Evolutionary conservation across 1,284 basidiomycete genomes (phyloP), one percentile per base, ranked within the genome.

Genomic region (Ganoderma meredithae): DNA sequence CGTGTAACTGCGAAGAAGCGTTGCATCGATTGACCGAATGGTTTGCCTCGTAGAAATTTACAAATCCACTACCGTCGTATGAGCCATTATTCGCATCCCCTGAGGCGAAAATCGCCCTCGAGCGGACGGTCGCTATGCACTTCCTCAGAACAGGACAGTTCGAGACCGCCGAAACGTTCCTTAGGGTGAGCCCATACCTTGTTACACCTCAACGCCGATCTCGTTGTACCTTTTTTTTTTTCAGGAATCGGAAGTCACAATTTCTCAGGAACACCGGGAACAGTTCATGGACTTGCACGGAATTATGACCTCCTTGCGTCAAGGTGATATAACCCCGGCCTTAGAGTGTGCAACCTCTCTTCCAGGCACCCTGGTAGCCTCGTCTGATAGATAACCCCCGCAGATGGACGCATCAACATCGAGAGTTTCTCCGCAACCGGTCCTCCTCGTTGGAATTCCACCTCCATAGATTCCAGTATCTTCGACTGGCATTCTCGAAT

Each of bases 391-490:
- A 33, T 33, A 6, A 33, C 22, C 9, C 36, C 60, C 31, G 43
- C 70, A 96, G 95, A 69, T 97, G 95, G 96, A 88, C 90, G n/a
- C 81, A 81, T 55, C 81, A 81, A 60, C 90, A 96, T 76, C 84
- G 86, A 47, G 67, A 75, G 1, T 95, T 94, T 77, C 84, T 97
- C 7, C 82, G 83, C 43, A 81, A 85, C 1, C 89, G 92, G 15
- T 87, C 86, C 4, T 96, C 95, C 0, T 86, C 93, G 0, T 85
- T 98, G 10, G 93, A 95, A 71, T 98, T 96, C 79, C 83, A 92
- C 76, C 87, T 97, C 22, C 95, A 97, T 76, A 92, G 95, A 33
- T 94, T 94, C 15, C 90, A 94, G 75, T 96, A 94, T 78, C 87
- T 96, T 62, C 88, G 88, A 6, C 82, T 95, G 3, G 84, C 95